phyloP scores from a whole-genome alignment of 495 filamentous ascomycete genomes.

The Neurospora sublineolata region DNA sequence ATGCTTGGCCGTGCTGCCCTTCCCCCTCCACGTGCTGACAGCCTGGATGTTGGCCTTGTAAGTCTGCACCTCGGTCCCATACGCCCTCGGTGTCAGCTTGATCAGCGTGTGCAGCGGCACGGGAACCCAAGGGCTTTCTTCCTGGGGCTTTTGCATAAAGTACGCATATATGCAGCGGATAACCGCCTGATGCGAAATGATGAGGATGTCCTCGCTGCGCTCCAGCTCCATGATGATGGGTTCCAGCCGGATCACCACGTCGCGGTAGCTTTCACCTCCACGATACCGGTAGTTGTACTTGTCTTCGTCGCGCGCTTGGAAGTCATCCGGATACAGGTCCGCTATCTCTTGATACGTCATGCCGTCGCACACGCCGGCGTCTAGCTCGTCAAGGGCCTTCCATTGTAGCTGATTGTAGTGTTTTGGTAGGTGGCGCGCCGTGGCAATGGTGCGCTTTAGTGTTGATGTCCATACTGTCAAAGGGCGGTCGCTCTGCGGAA shows the following conservation, averaged over 20 bases:
- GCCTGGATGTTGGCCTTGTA: conserved; percentile 85
- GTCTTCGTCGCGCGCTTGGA: conserved; percentile 85
- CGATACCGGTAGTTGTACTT: conserved; percentile 99
- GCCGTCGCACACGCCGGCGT: conserved; percentile 91
- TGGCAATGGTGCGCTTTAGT: conserved; percentile 82
- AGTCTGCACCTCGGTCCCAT: conserved; percentile 75
- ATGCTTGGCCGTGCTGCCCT: conserved; percentile 75
- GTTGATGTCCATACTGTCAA: conserved; percentile 97
- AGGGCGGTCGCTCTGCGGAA: conserved; percentile 44
- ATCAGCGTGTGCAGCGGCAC: conserved; percentile 86
- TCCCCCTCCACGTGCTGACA: conserved; percentile 87
- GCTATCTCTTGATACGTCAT: conserved; percentile 90
- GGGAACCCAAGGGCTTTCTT: conserved; percentile 91
- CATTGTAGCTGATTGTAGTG: conserved; percentile 87
- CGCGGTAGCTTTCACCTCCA: conserved; percentile 91
- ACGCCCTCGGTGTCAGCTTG: conserved; percentile 90
- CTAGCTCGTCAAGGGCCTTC: conserved; percentile 96
- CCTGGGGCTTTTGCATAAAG: conserved; percentile 92
- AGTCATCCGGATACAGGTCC: conserved; percentile 83
- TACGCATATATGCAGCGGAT: conserved; percentile 96
- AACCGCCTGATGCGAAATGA: conserved; percentile 95
- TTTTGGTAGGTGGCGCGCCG: conserved; percentile 64
- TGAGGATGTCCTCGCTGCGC: conserved; percentile 89
- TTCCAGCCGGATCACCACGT: conserved; percentile 93
- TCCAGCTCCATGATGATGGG: conserved; percentile 99